A percentile compares a stretch with the other conserved stretches of the same genome.
These are phyloP conservation scores for Triticum turgidum DNA, from an alignment of 176 grass and related monocot species.

Conservation along the genomic window DNA sequence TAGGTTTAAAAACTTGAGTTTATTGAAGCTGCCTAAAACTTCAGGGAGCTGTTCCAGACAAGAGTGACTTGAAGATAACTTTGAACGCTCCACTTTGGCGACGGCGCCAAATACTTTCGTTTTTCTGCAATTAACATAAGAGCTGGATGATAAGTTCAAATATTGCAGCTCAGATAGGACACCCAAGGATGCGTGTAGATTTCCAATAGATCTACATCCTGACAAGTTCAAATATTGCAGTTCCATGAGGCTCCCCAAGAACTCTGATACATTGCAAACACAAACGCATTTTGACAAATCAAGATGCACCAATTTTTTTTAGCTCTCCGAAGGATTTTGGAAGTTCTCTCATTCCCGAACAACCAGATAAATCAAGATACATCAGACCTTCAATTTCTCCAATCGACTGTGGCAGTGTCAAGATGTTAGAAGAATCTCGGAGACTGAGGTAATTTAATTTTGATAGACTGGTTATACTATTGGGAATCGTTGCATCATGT, in stretches of 20 bases:
- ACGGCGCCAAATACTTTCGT: background rate
- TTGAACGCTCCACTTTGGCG: background rate
- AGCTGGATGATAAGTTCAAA: slow-evolving; percentile 23
- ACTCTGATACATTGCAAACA: background rate
- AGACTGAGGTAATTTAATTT: slow-evolving; percentile 22
- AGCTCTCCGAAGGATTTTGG: background rate
- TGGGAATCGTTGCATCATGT: background rate
- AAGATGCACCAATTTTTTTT: background rate
- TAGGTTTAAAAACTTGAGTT: slow-evolving; percentile 19
- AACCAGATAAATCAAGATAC: slow-evolving; percentile 17
- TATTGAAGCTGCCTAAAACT: background rate
- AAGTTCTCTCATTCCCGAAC: background rate
- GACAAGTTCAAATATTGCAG: slow-evolving; percentile 18
- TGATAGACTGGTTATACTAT: background rate
- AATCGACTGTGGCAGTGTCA: background rate
- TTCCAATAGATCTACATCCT: background rate
- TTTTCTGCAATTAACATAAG: background rate
- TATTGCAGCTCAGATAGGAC: background rate
- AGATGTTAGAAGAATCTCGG: background rate
- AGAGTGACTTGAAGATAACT: background rate
- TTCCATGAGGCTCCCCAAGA: background rate
- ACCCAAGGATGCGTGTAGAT: background rate
- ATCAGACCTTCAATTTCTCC: background rate
- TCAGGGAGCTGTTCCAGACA: background rate
- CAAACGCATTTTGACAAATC: slow-evolving; percentile 8